Conservation (phyloP, 371 early-diverging fungal genomes). For the Mortierella polycephala region DNA sequence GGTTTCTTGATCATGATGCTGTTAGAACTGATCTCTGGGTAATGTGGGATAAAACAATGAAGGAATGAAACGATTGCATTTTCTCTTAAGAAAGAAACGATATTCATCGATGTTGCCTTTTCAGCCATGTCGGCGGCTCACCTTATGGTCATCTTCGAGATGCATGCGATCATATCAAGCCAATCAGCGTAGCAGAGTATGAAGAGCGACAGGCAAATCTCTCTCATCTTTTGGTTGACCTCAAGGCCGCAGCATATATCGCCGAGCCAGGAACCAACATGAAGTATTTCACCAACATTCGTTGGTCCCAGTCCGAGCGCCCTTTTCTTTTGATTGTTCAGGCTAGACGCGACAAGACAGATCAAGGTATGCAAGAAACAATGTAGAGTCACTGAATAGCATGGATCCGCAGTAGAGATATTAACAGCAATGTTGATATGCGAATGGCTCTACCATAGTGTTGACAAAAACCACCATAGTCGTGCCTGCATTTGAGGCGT, state of each 20-base stretch:
- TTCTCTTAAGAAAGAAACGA: background rate
- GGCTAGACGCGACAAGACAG: conserved; percentile 31
- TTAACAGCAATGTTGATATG: background rate
- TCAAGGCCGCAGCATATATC: conserved; percentile 58
- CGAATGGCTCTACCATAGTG: conserved; percentile 15
- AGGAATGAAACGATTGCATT: background rate
- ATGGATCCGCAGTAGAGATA: background rate
- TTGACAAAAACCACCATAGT: conserved; percentile 57
- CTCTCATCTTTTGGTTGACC: conserved; percentile 50
- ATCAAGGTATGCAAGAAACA: conserved; percentile 38
- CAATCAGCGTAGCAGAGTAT: conserved; percentile 61
- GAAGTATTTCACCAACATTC: conserved; percentile 64
- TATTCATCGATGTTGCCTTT: background rate
- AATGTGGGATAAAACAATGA: background rate
- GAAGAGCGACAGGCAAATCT: conserved; percentile 58
- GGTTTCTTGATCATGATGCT: conserved; percentile 19
- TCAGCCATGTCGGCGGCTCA: conserved; percentile 8
- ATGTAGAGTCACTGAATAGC: background rate
- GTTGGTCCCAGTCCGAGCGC: conserved; percentile 64
- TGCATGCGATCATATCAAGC: conserved; percentile 55
- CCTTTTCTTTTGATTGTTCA: conserved; percentile 62
- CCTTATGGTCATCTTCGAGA: conserved; percentile 49
- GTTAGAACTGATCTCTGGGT: conserved; percentile 21
- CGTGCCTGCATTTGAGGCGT: conserved; percentile 67
- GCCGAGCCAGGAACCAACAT: conserved; percentile 66